Percentiles rank a stretch among this genome's conserved stretches.
Conservation (phyloP, 768 basidiomycete genomes). For the Scleroderma bovista region DNA sequence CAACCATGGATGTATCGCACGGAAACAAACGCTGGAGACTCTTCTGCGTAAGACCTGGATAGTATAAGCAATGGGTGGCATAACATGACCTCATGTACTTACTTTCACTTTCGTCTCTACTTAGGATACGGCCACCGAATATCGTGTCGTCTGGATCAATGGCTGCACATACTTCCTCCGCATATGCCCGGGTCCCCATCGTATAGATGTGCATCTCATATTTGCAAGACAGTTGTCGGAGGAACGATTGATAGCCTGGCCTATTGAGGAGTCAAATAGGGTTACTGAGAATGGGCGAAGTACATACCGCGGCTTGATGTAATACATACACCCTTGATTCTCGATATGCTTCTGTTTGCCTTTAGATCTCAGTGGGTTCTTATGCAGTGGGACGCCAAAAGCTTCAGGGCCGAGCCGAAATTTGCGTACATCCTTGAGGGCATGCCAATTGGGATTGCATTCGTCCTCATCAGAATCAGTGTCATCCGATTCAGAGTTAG, state of each 20-base stretch:
- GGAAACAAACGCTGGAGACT: conserved; percentile 90
- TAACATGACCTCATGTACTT: conserved; percentile 29
- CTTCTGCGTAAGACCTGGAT: conserved; percentile 81
- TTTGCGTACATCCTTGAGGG: conserved; percentile 83
- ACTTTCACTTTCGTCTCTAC: conserved; percentile 97
- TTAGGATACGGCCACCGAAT: conserved; percentile 85
- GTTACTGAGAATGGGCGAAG: neutral
- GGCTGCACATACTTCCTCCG: conserved; percentile 88
- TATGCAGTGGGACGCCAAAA: conserved; percentile 43
- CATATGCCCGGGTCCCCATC: conserved; percentile 97
- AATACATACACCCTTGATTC: conserved; percentile 88
- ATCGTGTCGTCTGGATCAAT: conserved; percentile 85
- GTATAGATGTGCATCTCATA: conserved; percentile 99
- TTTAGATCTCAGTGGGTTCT: conserved; percentile 38
- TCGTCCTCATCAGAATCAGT: conserved; percentile 46
- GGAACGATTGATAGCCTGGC: conserved; percentile 80
- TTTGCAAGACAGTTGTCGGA: conserved; percentile 61
- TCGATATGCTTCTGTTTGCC: conserved; percentile 63
- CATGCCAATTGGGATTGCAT: conserved; percentile 91
- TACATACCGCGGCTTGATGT: conserved; percentile 91
- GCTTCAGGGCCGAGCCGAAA: conserved; percentile 84
- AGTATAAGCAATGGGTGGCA: conserved; percentile 9
- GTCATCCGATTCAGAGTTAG: conserved; percentile 34
- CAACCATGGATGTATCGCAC: conserved; percentile 97
- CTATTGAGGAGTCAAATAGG: conserved; percentile 29